Base-by-base conservation (phyloP, 768 basidiomycete genomes). In the Leucocoprinus sp. region DNA sequence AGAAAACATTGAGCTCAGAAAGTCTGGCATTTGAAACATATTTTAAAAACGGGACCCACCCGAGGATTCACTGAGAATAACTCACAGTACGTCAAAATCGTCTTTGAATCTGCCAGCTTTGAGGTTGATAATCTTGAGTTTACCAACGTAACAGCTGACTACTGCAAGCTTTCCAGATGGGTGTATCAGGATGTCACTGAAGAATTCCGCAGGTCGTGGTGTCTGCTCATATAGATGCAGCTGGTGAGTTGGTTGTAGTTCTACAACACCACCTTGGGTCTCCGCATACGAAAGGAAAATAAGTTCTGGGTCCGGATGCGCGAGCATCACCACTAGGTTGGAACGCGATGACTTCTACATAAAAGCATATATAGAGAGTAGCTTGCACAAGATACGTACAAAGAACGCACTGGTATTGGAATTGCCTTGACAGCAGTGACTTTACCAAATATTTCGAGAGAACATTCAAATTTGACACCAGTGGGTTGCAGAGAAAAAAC, bases 281-380 rank as follows among this genome's bases (percentile, higher is more conserved):
- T 69, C 64, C 2, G 60, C 59, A 55, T 80, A 84, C 2, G 65
- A 57, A 31, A 91, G 65, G 51, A 88, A 68, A 27, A 89, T 60
- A 9, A 90, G 68, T 49, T 80, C 78, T 7, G 87, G 83, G 26
- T 84, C 76, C 1, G 87, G 86, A 54, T 88, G 85, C 49, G 84
- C 84, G 0, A 83, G 73, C 57, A 90, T 69, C 24, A 87, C 69
- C 17, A 87, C 58, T 11, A 90, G 54, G 55, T 78, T 78, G 22
- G 69, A 70, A 52, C 63, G 66, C 34, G 64, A 65, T 45, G 64
- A 66, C 64, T 57, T 50, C 50, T 53, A 29, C 18, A 29, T 33
- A 19, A 43, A 49, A 31, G 19, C 18, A 38, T 41, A 33, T 33
- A 15, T 38, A 19, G 8, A 15, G 15, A 29, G n/a, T 22, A 45